Base-by-base conservation (phyloP, 495 filamentous ascomycete species). In the Trichoderma erinaceum region DNA sequence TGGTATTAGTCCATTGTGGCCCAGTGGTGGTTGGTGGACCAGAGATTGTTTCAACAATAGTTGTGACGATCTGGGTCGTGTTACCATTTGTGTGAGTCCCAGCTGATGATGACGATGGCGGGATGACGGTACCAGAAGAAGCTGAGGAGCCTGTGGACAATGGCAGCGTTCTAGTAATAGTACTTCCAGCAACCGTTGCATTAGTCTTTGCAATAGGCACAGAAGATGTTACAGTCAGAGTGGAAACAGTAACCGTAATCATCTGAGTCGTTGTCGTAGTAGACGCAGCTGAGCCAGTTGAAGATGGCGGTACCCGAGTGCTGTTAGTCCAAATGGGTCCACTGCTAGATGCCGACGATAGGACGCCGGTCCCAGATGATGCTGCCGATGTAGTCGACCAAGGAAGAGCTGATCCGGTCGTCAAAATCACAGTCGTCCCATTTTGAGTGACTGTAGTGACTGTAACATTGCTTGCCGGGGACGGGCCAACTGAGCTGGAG, bases 141-240 rank as follows among this genome's bases (percentile, higher is more conserved):
- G 50, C 50, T 12, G 50, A 58, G 6, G 50, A 58, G 0, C 50
- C 21, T 21, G 50, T 58, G 8, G 44, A 48, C 44, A 4, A 48
- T n/a, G 44, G 44, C n/a, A 23, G 56, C 4, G 56, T 61, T 21
- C 13, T 27, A 25, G 10, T 61, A 15, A 61, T 32, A 23, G 72
- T 69, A 15, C 71, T 67, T 15, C 29, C 66, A 27, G 52, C 68
- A 15, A 67, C 68, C 23, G 67, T 66, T 43, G 69, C 67, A 32
- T 68, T 69, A 1, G 50, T 5, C 0, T 61, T 69, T 1, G 69
- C 41, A 8, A 69, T 70, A 65, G 48, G 25, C 18, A 67, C 70
- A 21, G 69, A 67, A 41, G 72, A 64, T 41, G 69, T 70, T 64
- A 72, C 68, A n/a, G 15, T 23, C 15, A 64, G 27, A n/a, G 67